Base-by-base conservation (phyloP, 495 filamentous ascomycete genomes). In the Gamarada debralockiae region DNA sequence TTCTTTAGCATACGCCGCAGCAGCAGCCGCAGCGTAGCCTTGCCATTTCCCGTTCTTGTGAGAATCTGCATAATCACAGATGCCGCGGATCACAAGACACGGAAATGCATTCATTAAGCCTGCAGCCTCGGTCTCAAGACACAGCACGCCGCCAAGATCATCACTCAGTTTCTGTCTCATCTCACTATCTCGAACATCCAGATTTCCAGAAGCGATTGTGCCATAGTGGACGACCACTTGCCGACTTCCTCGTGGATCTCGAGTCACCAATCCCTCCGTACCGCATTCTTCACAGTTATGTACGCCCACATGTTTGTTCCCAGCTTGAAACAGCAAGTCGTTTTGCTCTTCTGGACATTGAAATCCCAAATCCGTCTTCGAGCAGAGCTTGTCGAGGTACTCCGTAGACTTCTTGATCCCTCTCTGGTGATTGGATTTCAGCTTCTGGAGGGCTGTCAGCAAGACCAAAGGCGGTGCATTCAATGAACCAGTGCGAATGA, bases 41-140 rank as follows among this genome's bases (percentile, higher is more conserved):
- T 41, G 9, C 67, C 67, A 73, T 8, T 59, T 36, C 47, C 66
- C 61, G 53, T 68, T 71, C 58, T 72, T 71, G 31, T 68, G 61
- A 38, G 56, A 51, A 31, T 74, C 67, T 14, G 49, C 63, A 54
- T 74, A 73, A 50, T 73, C 66, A 49, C 63, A 72, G 10, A 67
- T 66, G 1, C 70, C 72, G 9, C 67, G 65, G 37, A 75, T 65
- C 6, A 70, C 65, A 8, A 55, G 14, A 41, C 45, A 55, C 10
- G 41, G 41, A 23, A 45, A 45, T 3, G 3, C 6, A 23, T 45
- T 25, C 22, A 45, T 45, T 23, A 45, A 45, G 14, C 41, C 22
- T 3, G 41, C 41, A 3, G 22, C 41, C 20, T 45, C 41, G 3
- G 71, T 77, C 43, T 75, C 71, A 46, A 76, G 70, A 38, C 66